Evolutionary conservation across 139 green algal genomes (phyloP).

Genomic region (Parachlorella kessleri): DNA sequence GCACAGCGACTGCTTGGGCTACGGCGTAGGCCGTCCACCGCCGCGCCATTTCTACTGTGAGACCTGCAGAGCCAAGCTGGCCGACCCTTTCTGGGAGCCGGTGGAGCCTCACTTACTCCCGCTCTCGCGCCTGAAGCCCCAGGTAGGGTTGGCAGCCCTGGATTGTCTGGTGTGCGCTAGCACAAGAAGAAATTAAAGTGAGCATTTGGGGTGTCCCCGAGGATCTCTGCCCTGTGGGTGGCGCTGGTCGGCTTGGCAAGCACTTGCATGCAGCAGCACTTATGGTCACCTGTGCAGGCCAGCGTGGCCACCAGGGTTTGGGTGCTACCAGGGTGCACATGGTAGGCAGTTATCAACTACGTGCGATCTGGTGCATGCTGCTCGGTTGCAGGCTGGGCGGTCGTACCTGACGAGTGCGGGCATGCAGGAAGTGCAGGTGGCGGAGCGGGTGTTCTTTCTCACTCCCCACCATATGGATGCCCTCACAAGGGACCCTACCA

Average conservation of each 20-base stretch:
- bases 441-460: slow-evolving; percentile 34
- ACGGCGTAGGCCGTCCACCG: background rate
- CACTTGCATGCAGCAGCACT: slow-evolving; percentile 8
- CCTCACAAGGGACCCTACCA: background rate
- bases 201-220: too few relatives aligned
- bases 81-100: slow-evolving; percentile 77
- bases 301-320: too few relatives aligned
- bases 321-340: too few relatives aligned
- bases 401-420: slow-evolving; percentile 3
- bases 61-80: slow-evolving; percentile 47
- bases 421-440: slow-evolving; percentile 32
- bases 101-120: slow-evolving; percentile 45
- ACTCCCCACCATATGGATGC: slow-evolving; percentile 17
- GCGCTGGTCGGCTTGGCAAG: background rate
- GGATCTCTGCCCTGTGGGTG: too few relatives aligned
- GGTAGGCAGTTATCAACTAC: too few relatives aligned
- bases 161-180: too few relatives aligned
- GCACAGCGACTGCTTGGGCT: slow-evolving; percentile 59
- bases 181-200: too few relatives aligned
- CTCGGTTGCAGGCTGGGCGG: background rate
- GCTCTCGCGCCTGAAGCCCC: slow-evolving; percentile 30
- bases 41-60: slow-evolving; percentile 48
- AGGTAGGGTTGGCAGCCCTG: too few relatives aligned
- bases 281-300: too few relatives aligned
- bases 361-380: too few relatives aligned